Percentiles rank a stretch among this genome's conserved stretches.
Conservation (phyloP, 257 asterid species). For the Gardenia jasminoides region DNA sequence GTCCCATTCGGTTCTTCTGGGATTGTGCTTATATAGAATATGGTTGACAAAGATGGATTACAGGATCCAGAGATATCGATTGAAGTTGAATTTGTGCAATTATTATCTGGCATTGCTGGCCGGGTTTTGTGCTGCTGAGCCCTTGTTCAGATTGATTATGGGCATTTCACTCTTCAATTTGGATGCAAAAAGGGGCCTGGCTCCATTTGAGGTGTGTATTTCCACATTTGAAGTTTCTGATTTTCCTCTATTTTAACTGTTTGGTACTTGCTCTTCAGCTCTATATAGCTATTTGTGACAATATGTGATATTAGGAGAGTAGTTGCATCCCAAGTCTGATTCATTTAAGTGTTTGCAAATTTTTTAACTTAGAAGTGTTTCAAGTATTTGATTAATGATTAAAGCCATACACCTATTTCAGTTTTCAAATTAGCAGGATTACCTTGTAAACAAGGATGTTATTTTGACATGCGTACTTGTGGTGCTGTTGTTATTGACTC, state of each 20-base stretch:
- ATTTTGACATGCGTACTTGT: not conserved
- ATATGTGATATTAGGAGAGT: not conserved
- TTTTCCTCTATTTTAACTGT: not conserved
- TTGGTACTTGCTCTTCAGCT: not conserved
- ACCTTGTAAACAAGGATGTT: not conserved
- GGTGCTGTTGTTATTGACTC: not conserved
- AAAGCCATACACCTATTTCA: not conserved
- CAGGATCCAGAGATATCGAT: conserved; percentile 42
- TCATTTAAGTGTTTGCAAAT: not conserved
- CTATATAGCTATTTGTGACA: not conserved
- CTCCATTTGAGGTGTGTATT: conserved; percentile 67
- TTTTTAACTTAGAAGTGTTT: not conserved
- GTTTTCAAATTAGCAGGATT: not conserved
- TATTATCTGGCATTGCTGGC: conserved; percentile 52
- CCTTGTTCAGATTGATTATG: conserved; percentile 58
- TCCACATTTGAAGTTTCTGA: not conserved
- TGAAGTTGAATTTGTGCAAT: conserved; percentile 61
- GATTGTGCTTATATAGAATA: conserved; percentile 57
- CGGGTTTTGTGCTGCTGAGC: conserved; percentile 59
- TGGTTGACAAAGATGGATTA: conserved; percentile 46
- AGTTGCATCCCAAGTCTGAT: not conserved
- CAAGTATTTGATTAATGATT: not conserved
- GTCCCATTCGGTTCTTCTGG: conserved; percentile 55
- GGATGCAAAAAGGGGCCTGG: conserved; percentile 53
- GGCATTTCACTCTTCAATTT: conserved; percentile 62